phyloP scores from a whole-genome alignment of 495 filamentous ascomycete species.

The Articulospora tetracladia region DNA sequence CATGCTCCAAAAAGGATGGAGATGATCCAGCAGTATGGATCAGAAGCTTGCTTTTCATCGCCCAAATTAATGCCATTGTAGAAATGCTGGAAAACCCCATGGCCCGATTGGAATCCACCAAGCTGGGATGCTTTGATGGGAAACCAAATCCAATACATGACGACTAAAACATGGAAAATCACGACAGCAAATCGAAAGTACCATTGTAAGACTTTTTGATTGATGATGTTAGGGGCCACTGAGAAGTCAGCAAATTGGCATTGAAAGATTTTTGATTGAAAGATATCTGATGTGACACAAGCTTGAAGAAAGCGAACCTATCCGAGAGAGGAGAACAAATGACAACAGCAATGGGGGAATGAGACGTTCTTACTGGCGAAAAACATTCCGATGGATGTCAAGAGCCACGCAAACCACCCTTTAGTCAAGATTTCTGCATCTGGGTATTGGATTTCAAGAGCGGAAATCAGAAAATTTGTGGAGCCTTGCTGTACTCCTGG shows the following conservation, averaged over 20 bases:
- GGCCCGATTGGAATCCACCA: slow-evolving; percentile 22
- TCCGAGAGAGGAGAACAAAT: neutral
- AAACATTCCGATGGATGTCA: slow-evolving; percentile 29
- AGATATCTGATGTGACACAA: too few species aligned
- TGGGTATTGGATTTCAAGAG: slow-evolving; percentile 31
- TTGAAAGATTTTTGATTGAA: too few species aligned
- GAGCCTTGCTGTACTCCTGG: slow-evolving; percentile 28
- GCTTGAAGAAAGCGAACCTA: neutral
- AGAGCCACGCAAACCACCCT: slow-evolving; percentile 31
- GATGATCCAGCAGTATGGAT: slow-evolving; percentile 28
- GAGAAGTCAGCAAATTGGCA: neutral
- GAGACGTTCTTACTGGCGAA: slow-evolving; percentile 17
- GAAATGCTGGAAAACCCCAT: slow-evolving; percentile 24
- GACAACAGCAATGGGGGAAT: neutral
- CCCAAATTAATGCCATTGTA: slow-evolving; percentile 28
- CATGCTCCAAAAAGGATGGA: slow-evolving; percentile 26
- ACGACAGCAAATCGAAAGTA: slow-evolving; percentile 27
- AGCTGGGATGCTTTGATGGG: slow-evolving; percentile 19
- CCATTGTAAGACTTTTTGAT: slow-evolving; percentile 23
- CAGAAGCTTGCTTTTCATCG: slow-evolving; percentile 20
- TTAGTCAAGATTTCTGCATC: slow-evolving; percentile 24
- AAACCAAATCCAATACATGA: slow-evolving; percentile 28
- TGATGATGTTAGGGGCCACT: slow-evolving; percentile 29
- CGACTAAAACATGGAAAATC: slow-evolving; percentile 22
- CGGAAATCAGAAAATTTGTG: slow-evolving; percentile 33